Conservation (phyloP, 371 early-diverging fungal species). For the Saksenaea vasiformis region DNA sequence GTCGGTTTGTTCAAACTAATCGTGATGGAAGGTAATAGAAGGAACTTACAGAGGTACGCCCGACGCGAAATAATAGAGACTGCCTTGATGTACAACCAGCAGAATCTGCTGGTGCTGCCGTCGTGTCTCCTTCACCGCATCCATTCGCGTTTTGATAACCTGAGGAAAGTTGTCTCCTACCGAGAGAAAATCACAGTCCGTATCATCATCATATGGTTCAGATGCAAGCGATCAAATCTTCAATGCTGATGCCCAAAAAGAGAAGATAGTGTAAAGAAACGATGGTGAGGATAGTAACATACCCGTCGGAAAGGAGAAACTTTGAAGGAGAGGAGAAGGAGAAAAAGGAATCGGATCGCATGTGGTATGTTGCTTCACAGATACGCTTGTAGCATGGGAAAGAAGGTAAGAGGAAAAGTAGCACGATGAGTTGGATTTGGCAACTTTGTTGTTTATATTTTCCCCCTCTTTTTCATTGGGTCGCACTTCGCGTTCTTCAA, state of each 20-base stretch:
- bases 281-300: constrained; percentile 7
- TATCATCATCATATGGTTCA: background rate
- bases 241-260: constrained; percentile 4
- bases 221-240: background rate
- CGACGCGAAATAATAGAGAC: background rate
- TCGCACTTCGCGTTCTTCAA: background rate
- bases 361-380: constrained; percentile 7
- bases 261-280: constrained; percentile 2
- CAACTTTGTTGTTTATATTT: background rate
- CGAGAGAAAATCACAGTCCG: constrained; percentile 2
- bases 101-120: constrained; percentile 7
- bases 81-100: constrained; percentile 1
- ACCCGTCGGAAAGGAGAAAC: background rate
- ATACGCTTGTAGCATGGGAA: background rate
- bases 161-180: background rate
- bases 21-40: background rate
- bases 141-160: constrained; percentile 1
- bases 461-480: constrained; percentile 1
- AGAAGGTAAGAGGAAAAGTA: constrained; percentile 5
- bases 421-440: constrained; percentile 5
- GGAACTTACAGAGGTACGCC: constrained; percentile 1
- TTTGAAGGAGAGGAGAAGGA: background rate
- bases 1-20: background rate
- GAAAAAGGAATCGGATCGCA: background rate
- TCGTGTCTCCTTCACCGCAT: background rate